Evolutionary conservation across 164 flowering plant genomes (phyloP).

Genomic region (Cinnamomum micranthum): DNA sequence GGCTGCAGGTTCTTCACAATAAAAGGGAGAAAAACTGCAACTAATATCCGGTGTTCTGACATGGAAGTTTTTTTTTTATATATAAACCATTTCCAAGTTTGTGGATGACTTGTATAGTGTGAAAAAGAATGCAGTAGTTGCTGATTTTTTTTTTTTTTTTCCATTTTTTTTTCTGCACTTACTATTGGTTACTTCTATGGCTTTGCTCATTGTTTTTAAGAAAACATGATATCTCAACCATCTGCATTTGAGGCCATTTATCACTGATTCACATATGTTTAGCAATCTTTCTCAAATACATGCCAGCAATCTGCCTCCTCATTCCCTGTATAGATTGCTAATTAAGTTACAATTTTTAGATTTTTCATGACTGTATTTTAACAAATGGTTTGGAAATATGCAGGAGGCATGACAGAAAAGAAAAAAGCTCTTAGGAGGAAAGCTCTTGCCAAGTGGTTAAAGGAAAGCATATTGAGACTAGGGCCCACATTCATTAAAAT

Average conservation of each 20-base stretch:
- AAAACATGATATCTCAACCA: neutral
- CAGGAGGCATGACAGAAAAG: slow-evolving; percentile 95
- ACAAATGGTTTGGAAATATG: slow-evolving; percentile 8
- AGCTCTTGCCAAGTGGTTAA: slow-evolving; percentile 89
- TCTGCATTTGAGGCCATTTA: neutral
- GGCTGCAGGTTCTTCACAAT: too few species aligned
- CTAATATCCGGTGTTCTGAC: too few species aligned
- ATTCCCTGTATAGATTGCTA: too few species aligned
- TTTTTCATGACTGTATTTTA: neutral
- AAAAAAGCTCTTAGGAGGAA: slow-evolving; percentile 61
- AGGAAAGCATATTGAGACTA: slow-evolving; percentile 84
- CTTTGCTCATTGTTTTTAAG: neutral
- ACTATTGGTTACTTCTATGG: neutral
- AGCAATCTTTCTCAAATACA: neutral
- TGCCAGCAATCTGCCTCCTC: neutral
- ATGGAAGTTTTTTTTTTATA: too few species aligned
- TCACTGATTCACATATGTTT: neutral
- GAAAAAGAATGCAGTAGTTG: neutral
- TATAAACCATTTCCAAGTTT: neutral
- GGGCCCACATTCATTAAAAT: slow-evolving; percentile 98
- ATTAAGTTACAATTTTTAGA: neutral
- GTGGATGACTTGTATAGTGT: neutral
- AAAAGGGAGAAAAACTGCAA: too few species aligned
- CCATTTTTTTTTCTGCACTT: too few species aligned
- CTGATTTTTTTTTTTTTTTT: too few species aligned